Base-by-base conservation (phyloP, 2,329 filamentous ascomycete genomes). In the Colletotrichum sidae region DNA sequence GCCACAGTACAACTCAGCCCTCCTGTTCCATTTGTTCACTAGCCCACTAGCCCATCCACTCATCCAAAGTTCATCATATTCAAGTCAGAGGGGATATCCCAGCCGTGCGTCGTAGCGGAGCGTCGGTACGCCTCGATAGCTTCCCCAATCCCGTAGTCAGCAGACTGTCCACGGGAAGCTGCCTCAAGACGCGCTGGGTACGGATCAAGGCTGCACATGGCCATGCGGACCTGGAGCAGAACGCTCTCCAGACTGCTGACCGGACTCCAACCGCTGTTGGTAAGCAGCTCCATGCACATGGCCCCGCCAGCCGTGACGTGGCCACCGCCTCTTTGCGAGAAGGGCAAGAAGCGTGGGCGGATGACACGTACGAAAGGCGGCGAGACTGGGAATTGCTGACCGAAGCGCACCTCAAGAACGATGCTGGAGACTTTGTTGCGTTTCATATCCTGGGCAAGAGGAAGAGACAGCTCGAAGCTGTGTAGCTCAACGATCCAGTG, bases 401-500 rank as follows among this genome's bases (percentile, higher is more conserved):
- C 89, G 72, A 97, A 97, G 2, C 93, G 91, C 46, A 97, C 80
- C 77, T 97, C 94, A 10, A 96, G 77, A 0, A 97, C 88, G 44
- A 97, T 81, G 72, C 92, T 94, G 25, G 82, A 86, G 61, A 91
- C 70, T 0, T 81, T 83, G 1, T 80, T 82, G 2, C 74, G 71
- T 74, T 89, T 88, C 88, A 97, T 93, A 72, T 97, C 94, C 57
- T 85, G 74, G 0, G 91, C 89, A 1, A 97, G 81, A 1, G 91
- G 92, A 0, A 96, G 82, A 2, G 79, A 75, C 0, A 79, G 69
- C 33, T 93, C 90, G 72, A 97, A 97, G 47, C 90, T 92, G 75
- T 97, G 94, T 1, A 97, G 81, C 75, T 97, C 92, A 6, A 96
- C 89, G 64, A 97, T 93, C 94, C 94, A 97, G 72, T 96, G 93